Evolutionary conservation across 2,329 filamentous ascomycete genomes (phyloP).

Genomic region (Lachnellula arida): DNA sequence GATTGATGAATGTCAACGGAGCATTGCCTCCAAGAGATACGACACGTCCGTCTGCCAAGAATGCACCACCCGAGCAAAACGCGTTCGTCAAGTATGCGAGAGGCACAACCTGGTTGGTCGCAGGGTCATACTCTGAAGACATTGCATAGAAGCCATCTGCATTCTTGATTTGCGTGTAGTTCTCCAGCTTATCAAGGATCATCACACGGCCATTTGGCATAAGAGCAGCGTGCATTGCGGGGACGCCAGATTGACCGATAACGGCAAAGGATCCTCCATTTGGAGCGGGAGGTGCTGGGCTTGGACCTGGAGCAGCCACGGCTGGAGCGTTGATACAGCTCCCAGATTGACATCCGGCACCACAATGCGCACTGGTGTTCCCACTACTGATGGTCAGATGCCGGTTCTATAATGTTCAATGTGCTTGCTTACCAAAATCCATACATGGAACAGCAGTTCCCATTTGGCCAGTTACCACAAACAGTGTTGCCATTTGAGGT

Average conservation of each 20-base stretch:
- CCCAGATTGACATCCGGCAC: slow-evolving; percentile 52
- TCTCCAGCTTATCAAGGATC: slow-evolving; percentile 60
- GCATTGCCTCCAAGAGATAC: slow-evolving; percentile 54
- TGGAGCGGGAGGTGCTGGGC: slow-evolving; percentile 40
- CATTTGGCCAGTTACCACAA: slow-evolving; percentile 48
- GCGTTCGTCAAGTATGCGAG: slow-evolving; percentile 53
- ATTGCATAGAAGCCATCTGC: slow-evolving; percentile 53
- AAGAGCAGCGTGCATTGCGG: slow-evolving; percentile 57
- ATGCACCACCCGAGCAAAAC: slow-evolving; percentile 56
- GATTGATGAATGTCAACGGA: slow-evolving; percentile 49
- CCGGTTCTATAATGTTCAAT: neutral
- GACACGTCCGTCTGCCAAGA: slow-evolving; percentile 52
- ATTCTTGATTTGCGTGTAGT: slow-evolving; percentile 53
- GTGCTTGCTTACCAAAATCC: slow-evolving; percentile 43
- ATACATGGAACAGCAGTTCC: slow-evolving; percentile 53
- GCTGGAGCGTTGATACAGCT: slow-evolving; percentile 41
- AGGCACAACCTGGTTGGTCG: slow-evolving; percentile 41
- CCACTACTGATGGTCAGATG: slow-evolving; percentile 28
- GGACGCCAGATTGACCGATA: slow-evolving; percentile 54
- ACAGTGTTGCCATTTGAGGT: slow-evolving; percentile 42
- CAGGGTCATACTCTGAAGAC: slow-evolving; percentile 54
- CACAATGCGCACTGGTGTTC: slow-evolving; percentile 45
- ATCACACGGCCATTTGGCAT: slow-evolving; percentile 54
- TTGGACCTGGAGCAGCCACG: slow-evolving; percentile 29
- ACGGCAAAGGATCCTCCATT: slow-evolving; percentile 44